Base-by-base conservation (phyloP, 208 protist genomes). In the Phytomonas serpens region DNA sequence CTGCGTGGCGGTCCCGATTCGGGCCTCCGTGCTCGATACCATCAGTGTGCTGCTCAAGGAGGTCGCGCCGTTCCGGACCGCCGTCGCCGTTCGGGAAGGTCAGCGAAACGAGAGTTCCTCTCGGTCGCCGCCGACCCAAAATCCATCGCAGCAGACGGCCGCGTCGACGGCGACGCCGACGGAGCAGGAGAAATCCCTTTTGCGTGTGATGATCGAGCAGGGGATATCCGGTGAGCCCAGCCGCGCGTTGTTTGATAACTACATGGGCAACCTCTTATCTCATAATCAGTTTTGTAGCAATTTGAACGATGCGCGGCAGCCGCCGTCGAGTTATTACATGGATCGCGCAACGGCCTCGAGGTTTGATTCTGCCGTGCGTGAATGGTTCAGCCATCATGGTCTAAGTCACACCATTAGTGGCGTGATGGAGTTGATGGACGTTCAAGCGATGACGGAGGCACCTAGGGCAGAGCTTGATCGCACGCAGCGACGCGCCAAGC, bases 31-130 rank as follows among this genome's bases (percentile, higher is more conserved):
- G 30, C 86, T 96, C 30, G 83, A 92, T 71, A 82, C 81, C 30
- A 80, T 96, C 31, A 94, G 89, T 77, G 85, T 96, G 6, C 80
- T 96, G 4, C 78, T 96, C 74, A 88, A 96, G 74, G 80, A 96
- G 66, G 86, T 96, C 11, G 86, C 83, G 13, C 87, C 91, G 23
- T 90, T 94, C 70, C 81, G 47, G 47, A 11, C 27, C 19, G 5
- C 47, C 47, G 47, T 23, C 19, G 47, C 47, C 47, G 47, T 27
- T 57, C 47, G 47, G 4, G 47, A 57, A 6, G 47, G 16, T 9
- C 47, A 57, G 47, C 10, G 47, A 27, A 57, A 57, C 47, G 19
- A 57, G 0, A 6, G 47, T 23, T 11, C 47, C 2, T 57, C 47
- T 6, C 2, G 19, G 1, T 27, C 47, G 2, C 19, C 19, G 3